Base-by-base conservation (phyloP, 2,329 filamentous ascomycete genomes). In the Arthrinium phaeospermum region DNA sequence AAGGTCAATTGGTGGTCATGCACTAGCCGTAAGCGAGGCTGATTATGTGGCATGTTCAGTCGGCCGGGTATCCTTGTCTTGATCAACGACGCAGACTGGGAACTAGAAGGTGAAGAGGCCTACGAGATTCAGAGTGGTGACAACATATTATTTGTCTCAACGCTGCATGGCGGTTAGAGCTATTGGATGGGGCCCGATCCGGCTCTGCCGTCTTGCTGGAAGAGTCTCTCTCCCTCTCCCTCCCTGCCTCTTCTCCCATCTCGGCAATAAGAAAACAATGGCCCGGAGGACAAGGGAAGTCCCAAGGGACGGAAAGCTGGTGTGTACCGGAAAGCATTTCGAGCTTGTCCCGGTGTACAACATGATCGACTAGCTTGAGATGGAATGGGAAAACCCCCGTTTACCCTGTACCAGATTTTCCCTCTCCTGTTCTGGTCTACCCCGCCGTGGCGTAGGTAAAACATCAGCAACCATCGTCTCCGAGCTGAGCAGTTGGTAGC, bases 1-100 rank as follows among this genome's bases (percentile, higher is more conserved):
- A 30, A 37, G 51, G 51, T 5, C 24, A 57, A 27, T 1, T 24
- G 30, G 53, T 30, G 61, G 57, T 1, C 24, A 30, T 44, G 34
- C 22, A 45, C 53, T 61, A n/a, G 53, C 30, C 34, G 19, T 45
- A 53, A 71, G 71, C 64, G 69, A 73, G 68, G 73, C 76, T 76
- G 74, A 77, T 79, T 76, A 79, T 77, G 73, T 68, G 70, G 70
- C 73, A 73, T 30, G 30, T 69, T 47, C 77, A 98, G 96, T 73
- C 95, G 96, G 70, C 96, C 96, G 6, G 96, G 96, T 3, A 98
- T 99, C 81, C 89, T 99, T 61, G 96, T 98, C 41, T 88, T 99
- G 72, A 97, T 99, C 82, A 99, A 99, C 81, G 96, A 99, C 78
- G 94, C 95, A 37, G 96, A 99, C 82, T 99, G 96, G 96, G 96